Conservation (phyloP, 2,329 filamentous ascomycete species). For the Westerdykella ornata region DNA sequence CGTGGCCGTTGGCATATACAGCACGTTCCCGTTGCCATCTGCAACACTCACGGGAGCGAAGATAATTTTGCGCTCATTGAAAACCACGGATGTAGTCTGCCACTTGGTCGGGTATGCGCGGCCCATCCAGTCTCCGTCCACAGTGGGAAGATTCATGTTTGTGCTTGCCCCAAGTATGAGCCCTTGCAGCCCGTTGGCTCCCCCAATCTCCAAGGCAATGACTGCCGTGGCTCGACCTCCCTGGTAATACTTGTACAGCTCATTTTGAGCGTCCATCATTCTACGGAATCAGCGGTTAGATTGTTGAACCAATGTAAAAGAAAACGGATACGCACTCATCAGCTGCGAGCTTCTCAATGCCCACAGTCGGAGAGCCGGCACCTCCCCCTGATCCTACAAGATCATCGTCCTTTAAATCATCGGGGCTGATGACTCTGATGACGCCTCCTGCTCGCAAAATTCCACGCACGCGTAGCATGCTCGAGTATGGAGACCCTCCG, state of each 20-base stretch:
- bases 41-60: conserved; percentile 36
- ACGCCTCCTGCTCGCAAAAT: conserved; percentile 37
- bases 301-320: background rate
- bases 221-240: conserved; percentile 32
- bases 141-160: conserved; percentile 39
- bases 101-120: conserved; percentile 44
- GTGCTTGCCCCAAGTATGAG: conserved; percentile 34
- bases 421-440: conserved; percentile 39
- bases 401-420: conserved; percentile 41
- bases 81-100: conserved; percentile 41
- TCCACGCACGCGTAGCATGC: conserved; percentile 40
- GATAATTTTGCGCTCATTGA: conserved; percentile 36
- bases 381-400: conserved; percentile 43
- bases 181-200: conserved; percentile 41
- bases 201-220: conserved; percentile 44
- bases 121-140: conserved; percentile 47
- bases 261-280: conserved; percentile 35
- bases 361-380: conserved; percentile 41
- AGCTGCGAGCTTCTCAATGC: conserved; percentile 40
- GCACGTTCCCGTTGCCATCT: conserved; percentile 40
- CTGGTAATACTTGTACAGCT: conserved; percentile 30
- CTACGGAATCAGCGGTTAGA: conserved; percentile 7
- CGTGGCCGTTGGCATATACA: conserved; percentile 35
- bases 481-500: conserved; percentile 43
- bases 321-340: conserved; percentile 32